Percentiles rank a stretch among this genome's conserved stretches.
phyloP scores from a whole-genome alignment of 371 early-diverging fungal genomes.

The Zancudomyces culisetae region DNA sequence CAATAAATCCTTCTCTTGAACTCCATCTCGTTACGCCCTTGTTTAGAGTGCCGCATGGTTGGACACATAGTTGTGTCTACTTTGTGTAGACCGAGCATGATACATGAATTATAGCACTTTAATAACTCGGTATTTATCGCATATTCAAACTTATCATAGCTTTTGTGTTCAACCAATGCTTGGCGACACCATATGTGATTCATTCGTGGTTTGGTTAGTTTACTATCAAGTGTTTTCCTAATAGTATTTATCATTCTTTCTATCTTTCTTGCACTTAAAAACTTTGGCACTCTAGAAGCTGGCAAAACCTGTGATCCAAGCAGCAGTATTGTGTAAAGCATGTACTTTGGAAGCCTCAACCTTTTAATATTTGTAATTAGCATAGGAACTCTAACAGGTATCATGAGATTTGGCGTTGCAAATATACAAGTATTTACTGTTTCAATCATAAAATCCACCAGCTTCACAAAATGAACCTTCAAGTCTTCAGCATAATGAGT shows the following conservation, averaged over 20 bases:
- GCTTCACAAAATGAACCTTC: no score
- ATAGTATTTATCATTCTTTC: background rate
- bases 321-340: background rate
- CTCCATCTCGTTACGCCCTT: background rate
- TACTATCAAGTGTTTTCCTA: background rate
- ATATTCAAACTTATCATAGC: background rate
- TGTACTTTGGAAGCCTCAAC: background rate
- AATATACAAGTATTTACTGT: no score
- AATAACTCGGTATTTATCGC: background rate
- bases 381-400: background rate
- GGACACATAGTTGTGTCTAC: background rate
- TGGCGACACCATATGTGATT: background rate
- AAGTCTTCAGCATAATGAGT: no score
- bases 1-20: background rate
- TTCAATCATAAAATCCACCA: no score
- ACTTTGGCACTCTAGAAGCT: background rate
- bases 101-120: background rate
- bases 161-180: background rate
- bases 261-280: background rate
- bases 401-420: slow-evolving; percentile 3
- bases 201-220: background rate
- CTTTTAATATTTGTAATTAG: background rate
- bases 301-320: background rate
- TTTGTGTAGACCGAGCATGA: background rate
- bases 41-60: background rate